A percentile compares a stretch with the other conserved stretches of the same genome.
phyloP scores from a whole-genome alignment of 1,284 basidiomycete genomes.

The Leccinum insolens region DNA sequence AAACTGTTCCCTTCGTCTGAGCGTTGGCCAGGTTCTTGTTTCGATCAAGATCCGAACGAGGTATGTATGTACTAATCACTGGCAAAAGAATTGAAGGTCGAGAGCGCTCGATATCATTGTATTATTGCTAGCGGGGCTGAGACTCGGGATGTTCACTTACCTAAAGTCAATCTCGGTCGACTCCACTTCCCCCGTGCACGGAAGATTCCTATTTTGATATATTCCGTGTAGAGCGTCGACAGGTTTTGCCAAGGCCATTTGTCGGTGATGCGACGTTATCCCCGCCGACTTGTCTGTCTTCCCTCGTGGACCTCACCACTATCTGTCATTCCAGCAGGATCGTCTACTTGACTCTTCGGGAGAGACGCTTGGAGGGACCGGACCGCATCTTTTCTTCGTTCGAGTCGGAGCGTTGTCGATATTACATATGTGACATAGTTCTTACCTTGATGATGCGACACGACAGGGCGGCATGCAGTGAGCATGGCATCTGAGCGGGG shows the following conservation, averaged over 20 bases:
- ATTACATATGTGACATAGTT: neutral
- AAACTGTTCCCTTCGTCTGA: neutral
- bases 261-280: neutral
- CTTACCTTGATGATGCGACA: neutral
- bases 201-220: neutral
- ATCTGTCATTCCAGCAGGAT: neutral
- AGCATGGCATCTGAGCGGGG: neutral
- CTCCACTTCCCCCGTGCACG: neutral
- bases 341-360: too few relatives aligned
- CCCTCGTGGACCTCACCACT: neutral
- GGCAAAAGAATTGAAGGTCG: neutral
- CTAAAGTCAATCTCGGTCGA: neutral
- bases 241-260: neutral
- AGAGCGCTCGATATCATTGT: neutral
- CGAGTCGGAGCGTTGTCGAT: neutral
- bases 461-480: neutral
- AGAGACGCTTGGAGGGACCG: too few relatives aligned
- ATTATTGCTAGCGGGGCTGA: neutral
- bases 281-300: neutral
- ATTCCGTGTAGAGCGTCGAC: neutral
- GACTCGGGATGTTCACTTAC: neutral
- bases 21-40: too few relatives aligned
- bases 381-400: neutral
- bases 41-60: too few relatives aligned
- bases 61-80: neutral